phyloP scores from a whole-genome alignment of 345 rosid genomes.

The Aegle marmelos region DNA sequence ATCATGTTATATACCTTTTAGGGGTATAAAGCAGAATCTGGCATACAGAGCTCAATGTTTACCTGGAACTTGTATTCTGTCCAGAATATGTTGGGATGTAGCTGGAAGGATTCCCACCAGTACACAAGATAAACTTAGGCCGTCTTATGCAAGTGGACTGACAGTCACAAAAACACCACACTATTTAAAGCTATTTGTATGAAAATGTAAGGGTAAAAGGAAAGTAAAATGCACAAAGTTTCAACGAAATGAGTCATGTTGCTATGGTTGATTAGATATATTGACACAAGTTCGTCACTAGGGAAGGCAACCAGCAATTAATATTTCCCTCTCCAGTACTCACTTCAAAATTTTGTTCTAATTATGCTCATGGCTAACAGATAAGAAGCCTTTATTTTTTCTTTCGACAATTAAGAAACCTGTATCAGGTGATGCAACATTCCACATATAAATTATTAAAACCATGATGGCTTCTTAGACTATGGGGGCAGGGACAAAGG shows the following conservation, averaged over 20 bases:
- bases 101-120: constrained; percentile 72
- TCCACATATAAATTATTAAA: not conserved
- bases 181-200: not conserved
- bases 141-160: constrained; percentile 83
- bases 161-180: constrained; percentile 18
- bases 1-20: constrained; percentile 12
- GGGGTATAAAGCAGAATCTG: not conserved
- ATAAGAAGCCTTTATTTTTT: not conserved
- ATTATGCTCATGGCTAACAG: too few relatives aligned
- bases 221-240: not conserved
- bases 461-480: not conserved
- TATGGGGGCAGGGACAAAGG: not conserved
- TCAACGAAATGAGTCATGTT: not conserved
- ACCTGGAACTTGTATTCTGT: constrained; percentile 68
- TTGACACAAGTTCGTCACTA: not conserved
- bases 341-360: not conserved
- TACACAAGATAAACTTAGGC: constrained; percentile 85
- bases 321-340: too few relatives aligned
- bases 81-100: constrained; percentile 64
- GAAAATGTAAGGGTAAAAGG: constrained; percentile 9
- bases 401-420: too few relatives aligned
- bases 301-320: not conserved
- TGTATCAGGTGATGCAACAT: not conserved
- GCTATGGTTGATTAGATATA: not conserved
- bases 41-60: constrained; percentile 11